Evolutionary conservation across 768 basidiomycete species (phyloP), one percentile per base, ranked within the genome.

Genomic region (Mycena sanguinolenta): DNA sequence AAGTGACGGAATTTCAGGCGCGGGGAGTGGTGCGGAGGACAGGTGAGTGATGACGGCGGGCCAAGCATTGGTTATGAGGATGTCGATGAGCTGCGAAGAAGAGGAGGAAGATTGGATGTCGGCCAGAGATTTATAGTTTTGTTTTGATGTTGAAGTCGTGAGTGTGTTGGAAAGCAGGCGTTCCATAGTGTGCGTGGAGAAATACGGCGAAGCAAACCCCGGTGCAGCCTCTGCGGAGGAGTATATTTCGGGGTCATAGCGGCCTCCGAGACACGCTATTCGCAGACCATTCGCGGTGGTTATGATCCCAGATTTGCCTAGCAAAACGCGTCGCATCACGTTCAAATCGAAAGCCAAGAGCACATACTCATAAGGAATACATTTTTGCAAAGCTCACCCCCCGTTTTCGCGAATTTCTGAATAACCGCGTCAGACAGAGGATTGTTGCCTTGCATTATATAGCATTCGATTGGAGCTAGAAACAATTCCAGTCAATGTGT

Each of bases 361-460:
- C 2, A 84, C 94, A 78, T 72, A 96, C 97, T 94, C 59, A 98
- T 83, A 27, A 97, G 86, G 74, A 94, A 94, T 10, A 99, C 88
- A 76, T 96, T 95, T 71, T 88, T 87, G 77, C 90, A 91, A 28
- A 99, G 76, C 76, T 96, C 91, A 44, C 95, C 95, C 2, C 91
- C 90, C 2, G 91, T 92, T 78, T 89, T 87, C 23, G 89, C 86
- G 76, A 94, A 92, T 77, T 90, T 92, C 71, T 92, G 90, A 67
- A 94, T 88, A 21, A 98, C 90, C 30, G 82, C 78, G 53, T 87
- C 83, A 6, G 96, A 95, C 17, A 98, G 79, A 2, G 92, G 89
- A 72, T 90, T 82, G 62, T 90, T 88, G 21, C 97, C 97, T 78
- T 96, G 91, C 89, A 96, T 96, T 67, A 98, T 90, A 82, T 97